Base-by-base conservation (phyloP, 208 protist genomes). In the Trypanosoma melophagium region DNA sequence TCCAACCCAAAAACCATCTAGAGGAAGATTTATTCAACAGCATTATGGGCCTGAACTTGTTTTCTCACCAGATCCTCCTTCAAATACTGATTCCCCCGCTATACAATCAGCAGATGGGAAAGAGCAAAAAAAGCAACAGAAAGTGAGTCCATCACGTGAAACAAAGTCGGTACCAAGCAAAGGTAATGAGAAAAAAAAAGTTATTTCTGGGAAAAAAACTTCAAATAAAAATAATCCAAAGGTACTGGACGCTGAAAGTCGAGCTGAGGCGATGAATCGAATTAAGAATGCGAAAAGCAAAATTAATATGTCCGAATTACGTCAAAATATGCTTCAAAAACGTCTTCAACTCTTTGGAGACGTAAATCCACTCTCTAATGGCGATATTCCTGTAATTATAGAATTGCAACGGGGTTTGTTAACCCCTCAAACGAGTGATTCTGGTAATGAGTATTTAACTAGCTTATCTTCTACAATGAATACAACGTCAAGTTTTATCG, bases 1-100 rank as follows among this genome's bases (percentile, higher is more conserved):
- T 64, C 85, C 86, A 7, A 85, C 81, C 9, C 86, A 93, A 65
- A 90, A 87, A 60, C 85, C 90, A 16, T 80, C 83, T 21, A 73
- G 67, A 16, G 77, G 87, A 12, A 73, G 90, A n/a, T 73, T 87
- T 1, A 81, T 89, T 14, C 90, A 95, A 66, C 76, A 89, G 63
- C 84, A 82, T 68, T 81, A 81, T 66, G 86, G 87, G 0, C 90
- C 86, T 0, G 75, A 87, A 66, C 71, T 93, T 12, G 44, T 65
- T 7, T 69, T 69, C 52, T 9, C 21, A 22, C 38, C 50, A 21
- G 45, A 59, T 31, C 19, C n/a, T 31, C 19, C n/a, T 35, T 28
- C 40, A 12, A 57, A 19, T 31, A 9, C 2, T 17, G 3, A 24
- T 3, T 22, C 38, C 17, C 42, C 21, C 25, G 3, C 24, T 35